Conservation (phyloP, 1,139 yeast genomes). For the Geotrichum restrictum region DNA sequence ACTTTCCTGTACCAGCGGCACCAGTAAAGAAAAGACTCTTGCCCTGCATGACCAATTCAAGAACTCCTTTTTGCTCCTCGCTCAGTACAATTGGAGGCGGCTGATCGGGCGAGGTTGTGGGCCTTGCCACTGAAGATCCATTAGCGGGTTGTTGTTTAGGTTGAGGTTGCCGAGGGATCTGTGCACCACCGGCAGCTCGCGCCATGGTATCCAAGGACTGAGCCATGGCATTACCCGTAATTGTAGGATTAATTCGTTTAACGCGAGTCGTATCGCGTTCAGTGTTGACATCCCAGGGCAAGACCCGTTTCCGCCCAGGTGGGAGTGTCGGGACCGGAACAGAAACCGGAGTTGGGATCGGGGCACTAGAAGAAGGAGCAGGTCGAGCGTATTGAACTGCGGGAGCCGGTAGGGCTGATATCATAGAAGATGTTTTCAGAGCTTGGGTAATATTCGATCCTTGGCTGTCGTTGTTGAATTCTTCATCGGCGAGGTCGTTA, state of each 20-base stretch:
- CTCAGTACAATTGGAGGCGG: slow-evolving; percentile 13
- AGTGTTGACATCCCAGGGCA: slow-evolving; percentile 7
- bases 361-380: neutral
- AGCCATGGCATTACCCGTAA: too few relatives aligned
- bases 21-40: slow-evolving; percentile 78
- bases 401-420: neutral
- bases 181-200: too few relatives aligned
- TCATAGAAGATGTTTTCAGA: neutral
- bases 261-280: neutral
- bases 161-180: too few relatives aligned
- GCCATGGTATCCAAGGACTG: too few relatives aligned
- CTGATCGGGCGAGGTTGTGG: neutral
- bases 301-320: neutral
- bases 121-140: neutral
- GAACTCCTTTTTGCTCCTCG: slow-evolving; percentile 53
- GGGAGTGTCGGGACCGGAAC: neutral
- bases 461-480: neutral
- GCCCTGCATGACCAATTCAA: slow-evolving; percentile 49
- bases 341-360: neutral
- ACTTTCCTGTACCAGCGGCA: slow-evolving; percentile 95
- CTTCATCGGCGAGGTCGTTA: slow-evolving; percentile 12
- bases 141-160: too few relatives aligned
- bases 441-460: neutral
- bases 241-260: neutral
- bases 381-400: neutral